Evolutionary conservation across 306 rosid species (phyloP), one percentile per base, ranked within the genome.

Genomic region (Corylus heterophylla): DNA sequence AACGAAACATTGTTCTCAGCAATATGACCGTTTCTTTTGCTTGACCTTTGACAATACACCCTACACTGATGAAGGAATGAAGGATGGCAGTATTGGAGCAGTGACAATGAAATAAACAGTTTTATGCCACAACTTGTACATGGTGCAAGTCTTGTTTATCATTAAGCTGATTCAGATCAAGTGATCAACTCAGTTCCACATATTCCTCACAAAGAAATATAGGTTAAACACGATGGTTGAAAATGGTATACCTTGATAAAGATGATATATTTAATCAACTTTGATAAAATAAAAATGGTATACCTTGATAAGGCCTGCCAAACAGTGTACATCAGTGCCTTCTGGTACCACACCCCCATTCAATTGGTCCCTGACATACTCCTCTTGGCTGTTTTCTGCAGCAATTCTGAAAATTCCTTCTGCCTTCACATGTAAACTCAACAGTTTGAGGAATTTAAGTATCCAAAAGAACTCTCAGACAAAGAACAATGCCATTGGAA

Each of bases 231-330:
- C 12, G 35, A 59, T 59, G 37, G 14, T 12, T 22, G 8, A 25
- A 59, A 59, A 20, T 22, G 35, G 29, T 25, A 13, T 25, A 20
- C 37, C 66, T 59, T 10, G 66, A 59, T 59, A 59, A 25, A 27
- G 25, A 59, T 25, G 35, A 9, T 20, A 9, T 17, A 39, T 18
- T 42, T 18, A 18, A 66, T 67, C 50, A 37, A 9, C 27, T 37
- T 18, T 68, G 50, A 44, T 68, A 68, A 44, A 9, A 42, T 42
- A 76, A 47, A 52, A 62, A 47, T 27, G 37, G 18, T 27, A 67
- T 86, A 92, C 97, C 97, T 94, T 94, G 80, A 92, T 94, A n/a
- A 92, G 88, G 73, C 97, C 97, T 8, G 97, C 97, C 81, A 94
- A 81, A 81, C 93, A 91, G 74, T 94, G 97, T 31, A 94, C 90